Percentiles rank a stretch among this genome's conserved stretches.
Evolutionary conservation across 176 grass and related monocot genomes (phyloP).

Genomic region (Oryza rufipogon): DNA sequence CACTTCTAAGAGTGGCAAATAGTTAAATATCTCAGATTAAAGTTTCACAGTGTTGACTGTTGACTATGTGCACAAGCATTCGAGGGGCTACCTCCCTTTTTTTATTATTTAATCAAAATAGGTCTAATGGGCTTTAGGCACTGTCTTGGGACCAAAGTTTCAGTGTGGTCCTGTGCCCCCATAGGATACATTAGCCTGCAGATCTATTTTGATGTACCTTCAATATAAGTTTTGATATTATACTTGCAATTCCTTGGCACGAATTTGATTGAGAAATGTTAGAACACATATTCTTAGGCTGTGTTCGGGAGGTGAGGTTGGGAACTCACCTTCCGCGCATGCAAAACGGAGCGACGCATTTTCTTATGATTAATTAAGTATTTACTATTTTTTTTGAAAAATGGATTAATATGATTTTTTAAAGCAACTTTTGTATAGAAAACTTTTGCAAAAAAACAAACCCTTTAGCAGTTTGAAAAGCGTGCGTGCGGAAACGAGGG

Average conservation of each 20-base stretch:
- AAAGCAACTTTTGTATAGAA: no score
- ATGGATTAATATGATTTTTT: no score
- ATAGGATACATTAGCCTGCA: not conserved
- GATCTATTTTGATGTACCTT: conserved; percentile 26
- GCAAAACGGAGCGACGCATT: no score
- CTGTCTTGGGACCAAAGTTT: not conserved
- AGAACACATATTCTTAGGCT: conserved; percentile 10
- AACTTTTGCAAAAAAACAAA: no score
- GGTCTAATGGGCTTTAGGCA: not conserved
- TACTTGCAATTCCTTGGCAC: conserved; percentile 22
- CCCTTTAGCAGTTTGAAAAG: no score
- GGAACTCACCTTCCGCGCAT: no score
- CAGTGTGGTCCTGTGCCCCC: not conserved
- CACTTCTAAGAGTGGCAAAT: no score
- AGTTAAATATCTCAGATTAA: not conserved
- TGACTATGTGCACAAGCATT: not conserved
- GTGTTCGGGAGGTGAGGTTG: no score
- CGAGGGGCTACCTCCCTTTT: not conserved
- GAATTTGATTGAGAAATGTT: not conserved
- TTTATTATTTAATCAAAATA: not conserved
- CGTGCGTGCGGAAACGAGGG: no score
- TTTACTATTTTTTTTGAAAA: no score
- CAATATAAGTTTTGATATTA: conserved; percentile 5
- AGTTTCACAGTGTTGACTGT: not conserved
- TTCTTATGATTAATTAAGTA: no score